Base-by-base conservation (phyloP, 345 rosid species). In the Melastoma malabathricum region DNA sequence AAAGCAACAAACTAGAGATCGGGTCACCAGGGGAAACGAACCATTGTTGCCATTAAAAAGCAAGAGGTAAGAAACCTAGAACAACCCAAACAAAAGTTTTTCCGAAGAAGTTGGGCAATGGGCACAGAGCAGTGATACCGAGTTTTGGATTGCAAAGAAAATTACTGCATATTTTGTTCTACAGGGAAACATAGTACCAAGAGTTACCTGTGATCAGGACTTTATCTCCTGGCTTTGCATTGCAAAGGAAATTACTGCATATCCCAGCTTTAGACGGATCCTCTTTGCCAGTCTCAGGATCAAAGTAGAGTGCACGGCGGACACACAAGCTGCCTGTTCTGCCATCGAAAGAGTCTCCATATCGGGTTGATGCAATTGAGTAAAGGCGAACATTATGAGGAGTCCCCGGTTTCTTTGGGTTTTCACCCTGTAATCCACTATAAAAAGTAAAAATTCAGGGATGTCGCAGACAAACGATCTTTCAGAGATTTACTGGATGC, bases 351-450 rank as follows among this genome's bases (percentile, higher is more conserved):
- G 76, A 74, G 65, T 92, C 98, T 31, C 98, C 98, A 57, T 87
- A 87, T 53, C 98, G 70, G 13, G 97, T 69, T 43, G 98, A 92
- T 38, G 97, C 98, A 67, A 92, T 92, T 15, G 98, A 87, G 63
- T 87, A 87, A 48, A 92, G 90, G 27, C 98, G 97, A 13, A 92
- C 98, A 45, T 81, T 87, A 27, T 92, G 75, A 31, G 98, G 90
- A 3, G 46, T 38, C 59, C 98, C 95, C 9, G 95, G 97, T 62
- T 92, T 92, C 75, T 92, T 92, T 7, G 93, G 97, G 59, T 92
- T 87, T 71, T 92, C 95, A 61, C 98, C 98, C 98, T 92, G 69
- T n/a, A 20, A 18, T 43, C 58, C 48, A 54, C 51, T 16, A 27
- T 13, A 12, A 48, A 22, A 48, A 46, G 25, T n/a, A 12, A 22